A percentile compares a stretch with the other conserved stretches of the same genome.
Evolutionary conservation across 345 rosid species (phyloP).

Genomic region (Orychophragmus violaceus): DNA sequence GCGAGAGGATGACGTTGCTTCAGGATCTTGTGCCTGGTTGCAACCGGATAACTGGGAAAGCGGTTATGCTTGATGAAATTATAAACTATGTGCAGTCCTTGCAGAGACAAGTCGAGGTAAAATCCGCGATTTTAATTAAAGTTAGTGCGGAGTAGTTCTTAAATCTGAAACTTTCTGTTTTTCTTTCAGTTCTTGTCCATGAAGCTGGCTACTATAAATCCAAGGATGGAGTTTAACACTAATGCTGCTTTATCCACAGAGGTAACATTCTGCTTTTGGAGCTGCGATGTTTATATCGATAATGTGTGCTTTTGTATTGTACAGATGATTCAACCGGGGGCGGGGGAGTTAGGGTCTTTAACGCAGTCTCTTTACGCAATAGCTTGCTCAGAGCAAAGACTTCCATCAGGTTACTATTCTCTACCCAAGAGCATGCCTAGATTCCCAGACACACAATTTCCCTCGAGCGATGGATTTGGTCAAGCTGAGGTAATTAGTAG

Average conservation of each 20-base stretch:
- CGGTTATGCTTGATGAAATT: constrained; percentile 94
- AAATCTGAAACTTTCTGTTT: constrained; percentile 6
- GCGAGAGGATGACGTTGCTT: constrained; percentile 87
- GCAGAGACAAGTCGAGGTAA: constrained; percentile 94
- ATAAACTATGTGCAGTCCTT: constrained; percentile 94
- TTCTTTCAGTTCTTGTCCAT: constrained; percentile 69
- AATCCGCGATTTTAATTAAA: background rate
- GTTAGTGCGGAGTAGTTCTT: background rate
- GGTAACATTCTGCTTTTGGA: constrained; percentile 28
- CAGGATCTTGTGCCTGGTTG: constrained; percentile 98
- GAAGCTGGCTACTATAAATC: constrained; percentile 84
- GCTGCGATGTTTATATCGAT: background rate
- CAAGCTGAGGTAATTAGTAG: constrained; percentile 46
- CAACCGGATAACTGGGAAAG: constrained; percentile 83
- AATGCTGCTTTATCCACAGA: constrained; percentile 53
- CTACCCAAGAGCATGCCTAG: constrained; percentile 40
- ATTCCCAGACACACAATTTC: constrained; percentile 35
- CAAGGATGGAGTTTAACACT: constrained; percentile 60
- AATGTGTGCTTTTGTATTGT: background rate
- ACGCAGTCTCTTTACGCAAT: constrained; percentile 35
- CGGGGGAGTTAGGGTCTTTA: constrained; percentile 40
- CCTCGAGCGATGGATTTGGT: constrained; percentile 35
- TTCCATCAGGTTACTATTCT: constrained; percentile 40
- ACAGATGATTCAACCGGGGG: constrained; percentile 50
- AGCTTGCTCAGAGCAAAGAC: constrained; percentile 48